These are phyloP conservation scores for Saxophila tyrrhenica DNA, from an alignment of 495 filamentous ascomycete species.

Conservation along the genomic window DNA sequence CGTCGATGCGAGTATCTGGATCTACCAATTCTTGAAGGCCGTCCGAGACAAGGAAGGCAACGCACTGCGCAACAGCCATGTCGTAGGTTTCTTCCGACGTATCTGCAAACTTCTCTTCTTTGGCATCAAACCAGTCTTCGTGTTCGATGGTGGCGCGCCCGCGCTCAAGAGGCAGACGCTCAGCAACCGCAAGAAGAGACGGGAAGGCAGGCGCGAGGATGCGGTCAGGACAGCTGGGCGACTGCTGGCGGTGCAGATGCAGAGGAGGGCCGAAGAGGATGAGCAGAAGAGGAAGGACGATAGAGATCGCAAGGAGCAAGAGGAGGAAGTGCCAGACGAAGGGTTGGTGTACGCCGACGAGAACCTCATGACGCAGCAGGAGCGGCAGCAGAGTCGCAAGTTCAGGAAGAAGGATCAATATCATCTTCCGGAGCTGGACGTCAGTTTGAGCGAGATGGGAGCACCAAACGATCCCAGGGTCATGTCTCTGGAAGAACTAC, in stretches of 20 bases:
- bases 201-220: constrained; percentile 89
- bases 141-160: constrained; percentile 94
- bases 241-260: constrained; percentile 84
- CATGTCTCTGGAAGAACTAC: constrained; percentile 85
- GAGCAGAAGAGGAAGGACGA: constrained; percentile 49
- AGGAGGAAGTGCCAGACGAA: constrained; percentile 49
- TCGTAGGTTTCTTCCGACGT: constrained; percentile 94
- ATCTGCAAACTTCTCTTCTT: constrained; percentile 96
- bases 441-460: constrained; percentile 70
- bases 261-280: constrained; percentile 75
- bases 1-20: constrained; percentile 98
- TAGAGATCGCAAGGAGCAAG: constrained; percentile 22
- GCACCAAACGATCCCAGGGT: constrained; percentile 83
- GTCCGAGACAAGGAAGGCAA: constrained; percentile 98
- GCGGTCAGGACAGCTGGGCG: constrained; percentile 80
- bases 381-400: constrained; percentile 59
- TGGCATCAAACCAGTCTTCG: constrained; percentile 94
- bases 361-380: constrained; percentile 63
- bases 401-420: constrained; percentile 91
- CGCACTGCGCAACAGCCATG: constrained; percentile 83
- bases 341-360: constrained; percentile 83
- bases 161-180: constrained; percentile 86
- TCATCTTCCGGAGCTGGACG: constrained; percentile 75
- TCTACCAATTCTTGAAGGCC: constrained; percentile 97
- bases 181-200: constrained; percentile 57